phyloP scores from a whole-genome alignment of 306 rosid species.

The Oxytropis ochrocephala region DNA sequence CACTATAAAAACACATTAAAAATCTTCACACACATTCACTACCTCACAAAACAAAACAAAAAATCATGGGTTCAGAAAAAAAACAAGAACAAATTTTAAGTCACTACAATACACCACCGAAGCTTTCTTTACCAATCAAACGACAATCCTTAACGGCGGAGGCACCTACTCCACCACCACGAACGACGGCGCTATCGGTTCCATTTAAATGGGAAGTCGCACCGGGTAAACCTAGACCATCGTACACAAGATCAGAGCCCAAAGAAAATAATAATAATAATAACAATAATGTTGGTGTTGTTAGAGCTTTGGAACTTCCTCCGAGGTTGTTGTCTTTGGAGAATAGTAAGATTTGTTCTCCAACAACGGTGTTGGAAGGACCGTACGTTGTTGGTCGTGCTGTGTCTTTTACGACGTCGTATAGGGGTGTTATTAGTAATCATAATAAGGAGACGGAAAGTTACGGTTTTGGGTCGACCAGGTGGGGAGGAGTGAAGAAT shows the following conservation, averaged over 20 bases:
- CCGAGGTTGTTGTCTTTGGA: slow-evolving; percentile 56
- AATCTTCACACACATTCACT: not conserved
- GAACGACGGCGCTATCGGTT: slow-evolving; percentile 39
- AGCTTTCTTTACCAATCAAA: slow-evolving; percentile 33
- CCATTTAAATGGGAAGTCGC: slow-evolving; percentile 92
- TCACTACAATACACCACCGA: slow-evolving; percentile 10
- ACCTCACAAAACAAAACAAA: not conserved
- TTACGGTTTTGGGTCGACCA: slow-evolving; percentile 38
- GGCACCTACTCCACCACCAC: slow-evolving; percentile 46
- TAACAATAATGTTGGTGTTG: not conserved
- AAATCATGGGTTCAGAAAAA: slow-evolving; percentile 6
- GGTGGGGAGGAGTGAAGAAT: slow-evolving; percentile 61
- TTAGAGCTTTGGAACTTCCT: slow-evolving; percentile 67
- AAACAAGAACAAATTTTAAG: not conserved
- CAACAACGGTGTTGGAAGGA: slow-evolving; percentile 66
- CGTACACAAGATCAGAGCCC: slow-evolving; percentile 17
- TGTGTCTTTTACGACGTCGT: slow-evolving; percentile 36
- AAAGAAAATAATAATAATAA: not conserved
- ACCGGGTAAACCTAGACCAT: slow-evolving; percentile 68
- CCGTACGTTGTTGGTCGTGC: slow-evolving; percentile 50
- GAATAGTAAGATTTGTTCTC: slow-evolving; percentile 32
- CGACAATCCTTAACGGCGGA: slow-evolving; percentile 31
- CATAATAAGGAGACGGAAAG: not conserved
- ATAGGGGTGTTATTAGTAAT: slow-evolving; percentile 10
- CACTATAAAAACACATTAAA: slow-evolving; percentile 7